Base-by-base conservation (phyloP, 371 early-diverging fungal genomes). In the Chytridiales sp. region DNA sequence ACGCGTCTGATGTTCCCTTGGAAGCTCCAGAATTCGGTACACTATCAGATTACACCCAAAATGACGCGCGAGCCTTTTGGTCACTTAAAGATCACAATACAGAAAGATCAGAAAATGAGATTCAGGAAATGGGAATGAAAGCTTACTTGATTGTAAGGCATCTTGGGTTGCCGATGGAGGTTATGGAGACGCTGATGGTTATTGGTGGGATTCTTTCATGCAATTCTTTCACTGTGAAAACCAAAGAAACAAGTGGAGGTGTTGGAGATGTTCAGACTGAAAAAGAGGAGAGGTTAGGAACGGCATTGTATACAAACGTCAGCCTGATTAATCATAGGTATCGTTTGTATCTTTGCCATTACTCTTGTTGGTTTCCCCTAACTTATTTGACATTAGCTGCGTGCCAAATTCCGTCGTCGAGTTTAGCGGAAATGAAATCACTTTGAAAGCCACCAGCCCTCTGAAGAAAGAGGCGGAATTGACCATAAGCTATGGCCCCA, bases 241-340 rank as follows among this genome's bases (percentile, higher is more conserved):
- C 46, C n/a, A 27, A n/a, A 15, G 9, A n/a, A 5, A 32, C 22
- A 17, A 19, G 11, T 15, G 22, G 27, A 17, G 22, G 5, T 35
- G n/a, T 19, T 38, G 9, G 39, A 9, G 9, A 11, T 6, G 39
- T 53, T 24, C 39, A 53, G 40, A 53, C 53, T 17, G 26, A 9
- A 9, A 36, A 5, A 8, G 8, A 9, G 31, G 26, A 11, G 17
- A 13, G 39, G 9, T 9, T 53, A 6, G 53, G 53, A 17, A 42
- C 53, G 40, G 53, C 53, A 53, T 8, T 53, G 8, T 53, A 53
- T 22, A 11, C 11, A 5, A 9, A 21, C 34, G 34, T 40, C 6
- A 53, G 53, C 39, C 26, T 53, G 8, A 8, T 53, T 15, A 53
- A 53, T 27, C 53, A 53, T n/a, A n/a, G n/a, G n/a, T n/a, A n/a